Conservation (phyloP, 208 protist species). For the Herpetomonas tarakana region DNA sequence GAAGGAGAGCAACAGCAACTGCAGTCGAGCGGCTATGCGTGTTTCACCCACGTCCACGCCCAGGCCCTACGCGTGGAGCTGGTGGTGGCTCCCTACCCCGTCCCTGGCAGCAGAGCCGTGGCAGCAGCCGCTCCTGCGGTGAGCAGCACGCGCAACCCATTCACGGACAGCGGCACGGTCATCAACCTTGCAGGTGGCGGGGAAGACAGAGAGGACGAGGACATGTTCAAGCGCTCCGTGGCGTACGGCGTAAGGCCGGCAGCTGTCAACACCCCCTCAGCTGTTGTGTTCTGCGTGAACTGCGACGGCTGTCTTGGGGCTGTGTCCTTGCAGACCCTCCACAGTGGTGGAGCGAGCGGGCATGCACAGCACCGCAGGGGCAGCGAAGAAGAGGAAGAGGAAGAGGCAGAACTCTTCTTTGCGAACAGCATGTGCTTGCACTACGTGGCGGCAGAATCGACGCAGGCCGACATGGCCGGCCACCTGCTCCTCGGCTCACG, state of each 20-base stretch:
- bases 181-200: too few species aligned
- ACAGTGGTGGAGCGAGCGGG: neutral
- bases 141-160: too few species aligned
- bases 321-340: constrained; percentile 7
- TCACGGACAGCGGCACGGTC: too few species aligned
- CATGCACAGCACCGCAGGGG: too few species aligned
- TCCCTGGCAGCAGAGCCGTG: neutral
- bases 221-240: too few species aligned
- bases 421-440: constrained; percentile 62
- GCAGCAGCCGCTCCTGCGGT: neutral
- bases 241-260: too few species aligned
- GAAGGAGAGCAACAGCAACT: too few species aligned
- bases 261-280: too few species aligned
- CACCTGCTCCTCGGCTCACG: constrained; percentile 10
- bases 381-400: too few species aligned
- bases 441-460: constrained; percentile 31
- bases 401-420: constrained; percentile 31
- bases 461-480: constrained; percentile 14
- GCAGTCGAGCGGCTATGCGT: constrained; percentile 63
- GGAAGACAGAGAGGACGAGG: too few species aligned
- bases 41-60: constrained; percentile 49
- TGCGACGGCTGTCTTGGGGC: constrained; percentile 69
- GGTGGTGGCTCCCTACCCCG: constrained; percentile 1
- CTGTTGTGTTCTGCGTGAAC: constrained; percentile 46
- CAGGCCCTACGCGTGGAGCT: constrained; percentile 38